phyloP scores from a whole-genome alignment of 2,329 filamentous ascomycete genomes.

The Colletotrichum sp. region DNA sequence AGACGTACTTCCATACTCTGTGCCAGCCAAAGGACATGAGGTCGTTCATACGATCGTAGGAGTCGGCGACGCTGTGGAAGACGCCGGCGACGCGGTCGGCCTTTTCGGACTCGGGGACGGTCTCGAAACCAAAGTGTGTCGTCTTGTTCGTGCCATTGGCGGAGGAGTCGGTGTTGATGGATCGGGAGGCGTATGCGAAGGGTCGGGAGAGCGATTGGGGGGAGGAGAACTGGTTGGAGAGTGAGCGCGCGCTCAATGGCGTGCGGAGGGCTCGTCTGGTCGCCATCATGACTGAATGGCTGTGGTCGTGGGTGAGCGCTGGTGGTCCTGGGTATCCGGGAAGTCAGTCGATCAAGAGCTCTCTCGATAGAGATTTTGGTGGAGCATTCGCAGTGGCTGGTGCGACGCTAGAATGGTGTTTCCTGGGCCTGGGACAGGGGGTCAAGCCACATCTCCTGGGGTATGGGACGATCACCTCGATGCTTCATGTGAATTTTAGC shows the following conservation, averaged over 20 bases:
- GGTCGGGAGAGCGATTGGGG: constrained; percentile 15
- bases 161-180: constrained; percentile 27
- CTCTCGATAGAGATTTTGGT: constrained; percentile 19
- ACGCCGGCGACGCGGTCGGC: constrained; percentile 76
- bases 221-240: background rate
- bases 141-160: constrained; percentile 52
- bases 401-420: background rate
- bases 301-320: background rate
- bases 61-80: constrained; percentile 92
- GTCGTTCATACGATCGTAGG: constrained; percentile 99
- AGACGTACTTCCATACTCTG: constrained; percentile 81
- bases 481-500: background rate
- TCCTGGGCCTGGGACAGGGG: background rate
- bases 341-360: constrained; percentile 9
- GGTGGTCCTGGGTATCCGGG: constrained; percentile 9
- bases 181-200: constrained; percentile 32
- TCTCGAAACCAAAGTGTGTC: constrained; percentile 92
- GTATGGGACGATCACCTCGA: background rate
- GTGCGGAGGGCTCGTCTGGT: constrained; percentile 13
- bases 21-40: constrained; percentile 98
- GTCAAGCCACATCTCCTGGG: constrained; percentile 17
- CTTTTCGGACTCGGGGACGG: constrained; percentile 82
- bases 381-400: constrained; percentile 19
- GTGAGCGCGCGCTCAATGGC: constrained; percentile 1
- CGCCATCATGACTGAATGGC: background rate